Evolutionary conservation across 345 rosid species (phyloP).

Genomic region (Pseudoturritis turrita): DNA sequence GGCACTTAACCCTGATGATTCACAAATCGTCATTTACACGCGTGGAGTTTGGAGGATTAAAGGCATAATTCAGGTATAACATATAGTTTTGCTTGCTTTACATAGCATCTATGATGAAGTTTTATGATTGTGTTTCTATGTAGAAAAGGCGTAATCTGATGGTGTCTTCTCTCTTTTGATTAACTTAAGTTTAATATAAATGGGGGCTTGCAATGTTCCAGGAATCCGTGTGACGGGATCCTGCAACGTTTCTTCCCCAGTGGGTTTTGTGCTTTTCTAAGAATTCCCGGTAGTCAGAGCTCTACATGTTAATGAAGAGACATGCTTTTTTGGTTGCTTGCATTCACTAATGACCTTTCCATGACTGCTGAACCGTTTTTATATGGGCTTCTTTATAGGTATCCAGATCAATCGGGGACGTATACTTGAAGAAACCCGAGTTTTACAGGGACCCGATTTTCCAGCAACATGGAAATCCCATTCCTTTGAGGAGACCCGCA

Average conservation of each 20-base stretch:
- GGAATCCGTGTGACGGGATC: slow-evolving; percentile 43
- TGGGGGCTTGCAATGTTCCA: slow-evolving; percentile 38
- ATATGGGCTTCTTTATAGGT: slow-evolving; percentile 46
- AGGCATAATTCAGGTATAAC: slow-evolving; percentile 90
- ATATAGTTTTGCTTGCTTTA: not conserved
- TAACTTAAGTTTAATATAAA: not conserved
- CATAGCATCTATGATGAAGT: not conserved
- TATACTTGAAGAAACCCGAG: slow-evolving; percentile 90
- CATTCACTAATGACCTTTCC: not conserved
- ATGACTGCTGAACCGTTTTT: not conserved
- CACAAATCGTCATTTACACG: slow-evolving; percentile 69
- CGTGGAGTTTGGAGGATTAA: slow-evolving; percentile 98
- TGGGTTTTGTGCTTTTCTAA: not conserved
- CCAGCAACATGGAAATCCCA: slow-evolving; percentile 65
- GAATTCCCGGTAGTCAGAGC: slow-evolving; percentile 12
- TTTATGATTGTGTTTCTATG: not conserved
- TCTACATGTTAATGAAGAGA: slow-evolving; percentile 9
- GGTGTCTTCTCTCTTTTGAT: not conserved
- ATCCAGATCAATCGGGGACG: slow-evolving; percentile 95
- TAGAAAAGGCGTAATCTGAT: not conserved
- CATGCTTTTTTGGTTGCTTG: slow-evolving; percentile 21
- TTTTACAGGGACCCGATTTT: slow-evolving; percentile 75
- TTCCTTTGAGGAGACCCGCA: slow-evolving; percentile 76
- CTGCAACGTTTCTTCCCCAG: slow-evolving; percentile 35
- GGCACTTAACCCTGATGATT: slow-evolving; percentile 96